Conservation (phyloP, 129 eudicot genomes). For the Lactuca sativa region DNA sequence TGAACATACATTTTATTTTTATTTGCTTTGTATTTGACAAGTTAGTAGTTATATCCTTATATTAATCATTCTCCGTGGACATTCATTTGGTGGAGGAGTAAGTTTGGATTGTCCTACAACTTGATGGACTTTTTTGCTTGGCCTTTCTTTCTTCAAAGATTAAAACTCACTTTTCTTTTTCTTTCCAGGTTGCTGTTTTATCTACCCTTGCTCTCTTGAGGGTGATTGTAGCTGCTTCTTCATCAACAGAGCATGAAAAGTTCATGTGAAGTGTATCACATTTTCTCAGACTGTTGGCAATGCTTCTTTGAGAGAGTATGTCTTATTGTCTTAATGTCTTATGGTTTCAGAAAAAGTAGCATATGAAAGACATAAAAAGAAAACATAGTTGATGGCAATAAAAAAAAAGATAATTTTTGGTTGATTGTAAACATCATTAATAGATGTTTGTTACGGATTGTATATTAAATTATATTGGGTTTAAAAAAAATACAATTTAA, state of each 20-base stretch:
- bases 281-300: conserved; percentile 99
- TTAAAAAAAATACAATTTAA: too few relatives aligned
- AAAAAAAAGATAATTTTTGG: too few relatives aligned
- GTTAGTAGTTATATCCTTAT: too few relatives aligned
- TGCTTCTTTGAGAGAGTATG: conserved; percentile 97
- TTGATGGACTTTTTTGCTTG: neutral
- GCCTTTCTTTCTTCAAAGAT: neutral
- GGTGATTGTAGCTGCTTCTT: conserved; percentile 70
- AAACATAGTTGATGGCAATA: too few relatives aligned
- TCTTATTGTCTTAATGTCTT: neutral
- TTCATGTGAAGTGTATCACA: conserved; percentile 94
- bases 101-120: conserved; percentile 26
- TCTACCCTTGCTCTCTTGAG: conserved; percentile 96
- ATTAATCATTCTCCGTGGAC: conserved; percentile 64
- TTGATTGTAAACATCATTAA: too few relatives aligned
- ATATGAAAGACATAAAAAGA: too few relatives aligned
- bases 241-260: conserved; percentile 73
- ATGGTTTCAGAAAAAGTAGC: neutral
- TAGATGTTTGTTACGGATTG: too few relatives aligned
- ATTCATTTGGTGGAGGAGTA: conserved; percentile 99
- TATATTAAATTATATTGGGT: too few relatives aligned
- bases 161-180: neutral
- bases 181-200: conserved; percentile 83
- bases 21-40: conserved; percentile 42
- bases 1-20: too few relatives aligned